A percentile compares a stretch with the other conserved stretches of the same genome.
Evolutionary conservation across 176 grass and related monocot species (phyloP).

Genomic region (Bothriochloa decipiens): DNA sequence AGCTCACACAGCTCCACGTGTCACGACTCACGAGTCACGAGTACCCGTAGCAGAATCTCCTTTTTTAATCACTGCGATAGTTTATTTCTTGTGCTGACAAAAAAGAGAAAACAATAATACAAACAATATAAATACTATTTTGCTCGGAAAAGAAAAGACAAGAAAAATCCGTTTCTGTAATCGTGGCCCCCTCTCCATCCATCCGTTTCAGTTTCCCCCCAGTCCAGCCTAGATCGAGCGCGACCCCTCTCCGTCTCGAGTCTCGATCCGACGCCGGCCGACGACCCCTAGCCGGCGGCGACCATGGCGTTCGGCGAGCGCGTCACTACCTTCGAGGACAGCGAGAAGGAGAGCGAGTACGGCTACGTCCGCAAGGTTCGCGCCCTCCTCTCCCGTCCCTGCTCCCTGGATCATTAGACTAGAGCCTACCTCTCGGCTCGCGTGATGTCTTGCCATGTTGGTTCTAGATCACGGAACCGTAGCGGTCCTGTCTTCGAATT

Average conservation of each 20-base stretch:
- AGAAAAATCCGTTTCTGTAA: slow-evolving; percentile 37
- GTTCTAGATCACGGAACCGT: slow-evolving; percentile 1
- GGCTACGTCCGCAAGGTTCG: slow-evolving; percentile 96
- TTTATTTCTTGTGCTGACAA: neutral
- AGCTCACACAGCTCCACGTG: too few relatives aligned
- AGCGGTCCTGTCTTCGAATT: neutral
- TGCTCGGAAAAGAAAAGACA: slow-evolving; percentile 9
- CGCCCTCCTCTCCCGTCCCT: neutral
- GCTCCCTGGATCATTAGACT: neutral
- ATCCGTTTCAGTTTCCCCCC: neutral
- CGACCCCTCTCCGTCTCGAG: neutral
- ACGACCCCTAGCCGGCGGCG: slow-evolving; percentile 33
- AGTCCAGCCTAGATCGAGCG: slow-evolving; percentile 51
- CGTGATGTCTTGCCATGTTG: neutral
- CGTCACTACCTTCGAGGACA: slow-evolving; percentile 89
- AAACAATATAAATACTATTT: neutral
- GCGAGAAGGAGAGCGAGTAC: slow-evolving; percentile 96
- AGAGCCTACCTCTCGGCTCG: neutral
- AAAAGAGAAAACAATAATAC: neutral
- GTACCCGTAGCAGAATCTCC: too few relatives aligned
- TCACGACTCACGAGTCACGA: too few relatives aligned
- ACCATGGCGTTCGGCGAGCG: slow-evolving; percentile 80
- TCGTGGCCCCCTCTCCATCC: slow-evolving; percentile 51
- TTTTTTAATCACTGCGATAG: too few relatives aligned
- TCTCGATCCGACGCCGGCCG: slow-evolving; percentile 48